Evolutionary conservation across 2,329 filamentous ascomycete species (phyloP).

Genomic region (Elsinoe australis): DNA sequence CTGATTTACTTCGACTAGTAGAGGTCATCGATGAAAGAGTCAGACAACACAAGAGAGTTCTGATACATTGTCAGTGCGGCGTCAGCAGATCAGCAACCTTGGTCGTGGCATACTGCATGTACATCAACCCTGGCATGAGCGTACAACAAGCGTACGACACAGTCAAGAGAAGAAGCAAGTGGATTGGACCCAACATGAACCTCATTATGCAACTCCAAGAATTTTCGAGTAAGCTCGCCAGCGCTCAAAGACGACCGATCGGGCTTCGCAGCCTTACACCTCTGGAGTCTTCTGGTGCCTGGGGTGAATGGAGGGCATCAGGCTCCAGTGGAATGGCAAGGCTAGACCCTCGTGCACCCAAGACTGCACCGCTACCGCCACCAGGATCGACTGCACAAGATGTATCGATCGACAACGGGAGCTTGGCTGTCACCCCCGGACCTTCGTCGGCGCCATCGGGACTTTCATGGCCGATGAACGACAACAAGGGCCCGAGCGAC

Average conservation of each 20-base stretch:
- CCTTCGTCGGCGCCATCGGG: conserved; percentile 61
- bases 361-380: conserved; percentile 53
- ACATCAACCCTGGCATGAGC: conserved; percentile 65
- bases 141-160: conserved; percentile 79
- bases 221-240: conserved; percentile 49
- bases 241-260: conserved; percentile 22
- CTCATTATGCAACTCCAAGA: conserved; percentile 84
- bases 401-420: conserved; percentile 21
- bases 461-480: conserved; percentile 51
- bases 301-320: conserved; percentile 26
- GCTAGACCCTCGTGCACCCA: conserved; percentile 32
- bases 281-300: conserved; percentile 29
- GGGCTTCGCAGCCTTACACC: conserved; percentile 29
- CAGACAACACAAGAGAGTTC: conserved; percentile 65
- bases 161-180: conserved; percentile 71
- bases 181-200: conserved; percentile 90
- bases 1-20: conserved; percentile 66
- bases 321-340: conserved; percentile 32
- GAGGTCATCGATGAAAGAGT: conserved; percentile 67
- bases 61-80: conserved; percentile 80
- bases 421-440: conserved; percentile 40
- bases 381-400: conserved; percentile 31
- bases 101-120: conserved; percentile 79
- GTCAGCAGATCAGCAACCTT: conserved; percentile 78
- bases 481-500: conserved; percentile 21